Base-by-base conservation (phyloP, 1,284 basidiomycete species). In the Lignosus rhinocerotis region DNA sequence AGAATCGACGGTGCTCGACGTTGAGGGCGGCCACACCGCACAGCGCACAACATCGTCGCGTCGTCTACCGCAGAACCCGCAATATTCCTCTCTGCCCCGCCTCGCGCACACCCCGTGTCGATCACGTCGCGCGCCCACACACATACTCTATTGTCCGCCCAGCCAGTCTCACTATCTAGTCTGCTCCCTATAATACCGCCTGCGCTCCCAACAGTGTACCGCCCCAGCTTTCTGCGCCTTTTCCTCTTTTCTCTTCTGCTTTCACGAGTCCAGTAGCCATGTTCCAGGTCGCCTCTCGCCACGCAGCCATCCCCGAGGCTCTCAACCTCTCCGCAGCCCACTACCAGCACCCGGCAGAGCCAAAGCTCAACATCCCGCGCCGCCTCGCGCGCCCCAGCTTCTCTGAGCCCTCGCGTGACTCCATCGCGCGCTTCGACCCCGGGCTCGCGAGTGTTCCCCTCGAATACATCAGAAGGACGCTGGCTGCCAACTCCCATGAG, bases 291-390 rank as follows among this genome's bases (percentile, higher is more conserved):
- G 66, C 69, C 10, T 67, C 70, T n/a, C 71, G 70, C 55, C 68
- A 65, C 51, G 52, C 66, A n/a, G 57, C 63, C 50, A 58, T 65
- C 58, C 67, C 67, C 25, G 66, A 67, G 63, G 55, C 62, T 16
- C 66, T 68, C 60, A 62, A 64, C 58, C 67, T 68, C 55, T 56
- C 62, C 53, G 62, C 67, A 54, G 58, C 66, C 33, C 66, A 64
- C 61, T 61, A 66, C 57, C 56, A 61, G 45, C 56, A 61, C 39
- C 62, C 58, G 17, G 52, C 62, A 34, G 56, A 55, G 49, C 60
- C 62, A 19, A 66, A 61, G 58, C 64, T 79, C 67, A 75, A 78
- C 74, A 72, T 76, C 33, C 75, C 75, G 33, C 72, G 73, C 45
- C 68, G 69, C 9, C 72, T 77, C 21, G 68, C 70, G 14, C 67